These are phyloP conservation scores for Chrysochromulina tobinii DNA, from an alignment of 78 protist genomes.

Conservation along the genomic window DNA sequence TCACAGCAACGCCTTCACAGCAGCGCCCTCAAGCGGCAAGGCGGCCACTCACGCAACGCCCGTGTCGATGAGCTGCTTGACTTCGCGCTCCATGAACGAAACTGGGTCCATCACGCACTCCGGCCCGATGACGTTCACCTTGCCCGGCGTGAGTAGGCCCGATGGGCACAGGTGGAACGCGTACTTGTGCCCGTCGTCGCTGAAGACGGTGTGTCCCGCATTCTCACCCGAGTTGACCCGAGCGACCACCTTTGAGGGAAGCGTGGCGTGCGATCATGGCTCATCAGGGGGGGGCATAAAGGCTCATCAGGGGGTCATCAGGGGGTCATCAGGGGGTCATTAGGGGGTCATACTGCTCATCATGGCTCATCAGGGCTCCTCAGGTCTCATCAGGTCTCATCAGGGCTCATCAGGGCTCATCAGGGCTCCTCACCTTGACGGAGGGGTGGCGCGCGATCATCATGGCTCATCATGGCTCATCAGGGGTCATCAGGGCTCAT, in stretches of 20 bases:
- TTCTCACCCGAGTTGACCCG: slow-evolving; percentile 39
- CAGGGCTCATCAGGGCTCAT: too few species aligned
- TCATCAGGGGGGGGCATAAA: too few species aligned
- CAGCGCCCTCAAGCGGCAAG: too few species aligned
- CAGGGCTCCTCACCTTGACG: neutral
- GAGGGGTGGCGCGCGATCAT: slow-evolving; percentile 32
- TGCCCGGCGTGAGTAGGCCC: slow-evolving; percentile 35
- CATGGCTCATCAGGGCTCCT: too few species aligned
- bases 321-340: too few species aligned
- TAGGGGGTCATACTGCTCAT: too few species aligned
- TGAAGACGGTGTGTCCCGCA: slow-evolving; percentile 57
- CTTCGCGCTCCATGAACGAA: slow-evolving; percentile 34
- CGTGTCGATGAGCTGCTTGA: slow-evolving; percentile 34
- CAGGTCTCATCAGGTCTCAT: too few species aligned
- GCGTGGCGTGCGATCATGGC: too few species aligned
- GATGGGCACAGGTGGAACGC: slow-evolving; percentile 46
- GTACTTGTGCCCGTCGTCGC: slow-evolving; percentile 29
- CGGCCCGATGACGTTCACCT: slow-evolving; percentile 29
- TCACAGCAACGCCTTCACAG: too few species aligned
- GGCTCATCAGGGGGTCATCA: too few species aligned
- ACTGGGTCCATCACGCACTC: slow-evolving; percentile 51
- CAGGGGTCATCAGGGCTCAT: too few species aligned
- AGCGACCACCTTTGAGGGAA: neutral
- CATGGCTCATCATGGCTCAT: too few species aligned
- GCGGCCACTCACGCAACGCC: neutral